Base-by-base conservation (phyloP, 257 asterid species). In the Gentiana dahurica region DNA sequence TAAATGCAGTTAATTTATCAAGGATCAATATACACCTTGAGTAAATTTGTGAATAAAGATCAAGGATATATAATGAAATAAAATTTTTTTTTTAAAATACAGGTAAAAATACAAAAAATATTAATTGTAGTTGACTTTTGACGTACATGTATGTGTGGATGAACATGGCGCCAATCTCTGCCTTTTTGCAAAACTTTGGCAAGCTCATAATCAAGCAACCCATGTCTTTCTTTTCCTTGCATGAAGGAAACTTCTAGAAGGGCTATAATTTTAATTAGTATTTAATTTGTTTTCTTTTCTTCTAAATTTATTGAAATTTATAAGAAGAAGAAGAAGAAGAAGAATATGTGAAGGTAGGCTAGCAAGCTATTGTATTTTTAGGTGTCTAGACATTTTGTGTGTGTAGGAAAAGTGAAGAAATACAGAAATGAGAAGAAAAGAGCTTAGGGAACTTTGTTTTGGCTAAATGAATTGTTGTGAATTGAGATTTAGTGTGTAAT, bases 151-250 rank as follows among this genome's bases (percentile, higher is more conserved):
- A 36, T 59, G 47, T 7, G 38, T 55, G 36, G 61, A 66, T 73
- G 65, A 61, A 67, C 2, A 35, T 62, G 71, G 73, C 57, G 44
- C 74, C 71, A 76, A 76, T 54, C 61, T 62, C 51, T 61, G 69
- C 69, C 50, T n/a, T 70, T 54, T 68, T 63, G 81, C 95, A 94
- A 64, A 83, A 77, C 82, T 68, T 68, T 58, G 67, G 73, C 57
- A 53, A 73, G 58, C 60, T 68, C 61, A 61, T 68, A 34, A 46
- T 34, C 6, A 37, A 56, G 58, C 36, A 47, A 62, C 59, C 36
- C 63, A 54, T 41, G 55, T 48, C 53, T 43, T 67, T 53, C 32
- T 49, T 62, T 65, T 72, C 56, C 58, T 71, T 62, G 65, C 58
- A 59, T 61, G 54, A 60, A 56, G 59, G 56, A 37, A 49, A 63